Evolutionary conservation across 768 basidiomycete genomes (phyloP).

Genomic region (Punctularia strigosozonata): DNA sequence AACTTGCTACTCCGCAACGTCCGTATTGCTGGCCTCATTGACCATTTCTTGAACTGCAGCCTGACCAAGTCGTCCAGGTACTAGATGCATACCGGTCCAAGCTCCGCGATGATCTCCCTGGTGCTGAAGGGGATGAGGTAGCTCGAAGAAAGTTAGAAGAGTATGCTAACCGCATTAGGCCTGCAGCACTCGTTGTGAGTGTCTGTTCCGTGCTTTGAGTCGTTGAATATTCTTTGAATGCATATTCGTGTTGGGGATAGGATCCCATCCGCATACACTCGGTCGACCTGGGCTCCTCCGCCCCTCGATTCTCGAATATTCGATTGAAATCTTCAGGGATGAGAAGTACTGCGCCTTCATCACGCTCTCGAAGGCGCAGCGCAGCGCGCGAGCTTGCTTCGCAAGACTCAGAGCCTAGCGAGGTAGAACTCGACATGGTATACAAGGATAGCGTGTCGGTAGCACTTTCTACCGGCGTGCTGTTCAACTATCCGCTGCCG

Average conservation of each 20-base stretch:
- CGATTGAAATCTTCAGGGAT: too few relatives aligned
- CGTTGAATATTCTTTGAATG: not conserved
- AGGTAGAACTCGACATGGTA: slow-evolving; percentile 70
- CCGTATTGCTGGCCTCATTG: slow-evolving; percentile 10
- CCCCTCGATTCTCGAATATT: slow-evolving; percentile 68
- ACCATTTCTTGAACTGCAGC: not conserved
- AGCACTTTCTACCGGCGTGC: slow-evolving; percentile 61
- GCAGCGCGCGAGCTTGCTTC: too few relatives aligned
- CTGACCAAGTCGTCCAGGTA: slow-evolving; percentile 28
- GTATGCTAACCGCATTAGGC: slow-evolving; percentile 70
- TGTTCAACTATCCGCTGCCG: slow-evolving; percentile 66
- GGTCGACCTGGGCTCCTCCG: slow-evolving; percentile 70
- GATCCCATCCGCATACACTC: slow-evolving; percentile 81
- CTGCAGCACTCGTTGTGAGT: slow-evolving; percentile 55
- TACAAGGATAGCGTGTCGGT: slow-evolving; percentile 78
- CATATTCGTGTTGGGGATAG: slow-evolving; percentile 25
- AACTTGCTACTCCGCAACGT: slow-evolving; percentile 81
- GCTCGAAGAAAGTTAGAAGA: slow-evolving; percentile 70
- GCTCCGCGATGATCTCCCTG: slow-evolving; percentile 56
- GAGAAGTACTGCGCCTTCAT: too few relatives aligned
- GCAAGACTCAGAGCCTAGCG: too few relatives aligned
- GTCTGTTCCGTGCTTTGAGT: slow-evolving; percentile 2
- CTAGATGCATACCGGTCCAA: slow-evolving; percentile 67
- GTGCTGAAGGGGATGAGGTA: slow-evolving; percentile 71
- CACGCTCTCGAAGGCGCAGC: too few relatives aligned